phyloP scores from a whole-genome alignment of 1,139 yeast species.

The Geotrichum aggregatum region DNA sequence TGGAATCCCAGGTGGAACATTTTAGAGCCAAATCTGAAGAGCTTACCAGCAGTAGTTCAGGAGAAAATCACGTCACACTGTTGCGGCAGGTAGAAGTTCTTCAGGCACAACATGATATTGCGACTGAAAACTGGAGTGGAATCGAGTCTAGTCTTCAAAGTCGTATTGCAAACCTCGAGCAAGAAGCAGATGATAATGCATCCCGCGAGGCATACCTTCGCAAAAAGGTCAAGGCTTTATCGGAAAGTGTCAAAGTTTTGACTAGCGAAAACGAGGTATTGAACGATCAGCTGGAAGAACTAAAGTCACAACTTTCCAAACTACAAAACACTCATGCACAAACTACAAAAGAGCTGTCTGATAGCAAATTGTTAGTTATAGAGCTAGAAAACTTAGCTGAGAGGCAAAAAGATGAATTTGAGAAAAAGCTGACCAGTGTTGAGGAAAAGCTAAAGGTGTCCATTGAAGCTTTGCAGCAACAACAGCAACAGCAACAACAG shows the following conservation, averaged over 20 bases:
- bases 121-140: conserved; percentile 63
- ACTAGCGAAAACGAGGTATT: conserved; percentile 30
- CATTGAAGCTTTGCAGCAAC: conserved; percentile 7
- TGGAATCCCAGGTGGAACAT: conserved; percentile 46
- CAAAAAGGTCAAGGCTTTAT: conserved; percentile 27
- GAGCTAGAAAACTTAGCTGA: conserved; percentile 23
- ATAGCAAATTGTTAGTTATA: conserved; percentile 1
- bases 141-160: conserved; percentile 52
- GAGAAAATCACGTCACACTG: conserved; percentile 30
- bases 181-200: conserved; percentile 37
- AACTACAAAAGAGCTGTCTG: conserved; percentile 12
- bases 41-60: conserved; percentile 28
- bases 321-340: conserved; percentile 13
- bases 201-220: conserved; percentile 29
- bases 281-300: conserved; percentile 34
- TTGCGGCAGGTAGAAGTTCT: conserved; percentile 49
- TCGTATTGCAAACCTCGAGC: conserved; percentile 47
- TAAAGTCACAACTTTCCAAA: conserved; percentile 23
- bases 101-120: conserved; percentile 63
- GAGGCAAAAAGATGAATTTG: conserved; percentile 19
- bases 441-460: conserved; percentile 14
- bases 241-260: conserved; percentile 24
- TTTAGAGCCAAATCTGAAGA: conserved; percentile 44
- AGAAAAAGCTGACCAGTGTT: conserved; percentile 7
- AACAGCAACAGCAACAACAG: conserved; percentile 10